phyloP scores from a whole-genome alignment of 2,329 filamentous ascomycete genomes.

The Bisporella sp. region DNA sequence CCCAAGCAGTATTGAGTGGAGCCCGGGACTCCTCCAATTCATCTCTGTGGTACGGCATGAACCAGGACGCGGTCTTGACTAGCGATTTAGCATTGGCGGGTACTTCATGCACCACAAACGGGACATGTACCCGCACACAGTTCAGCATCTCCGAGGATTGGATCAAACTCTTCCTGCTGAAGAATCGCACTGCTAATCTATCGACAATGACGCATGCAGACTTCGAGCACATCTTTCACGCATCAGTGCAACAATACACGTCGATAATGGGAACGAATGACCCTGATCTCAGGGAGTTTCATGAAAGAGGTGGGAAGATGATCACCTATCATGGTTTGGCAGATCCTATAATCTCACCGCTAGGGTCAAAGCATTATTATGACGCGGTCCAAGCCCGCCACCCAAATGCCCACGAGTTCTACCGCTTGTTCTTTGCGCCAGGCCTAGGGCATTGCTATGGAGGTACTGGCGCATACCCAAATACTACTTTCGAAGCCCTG shows the following conservation, averaged over 20 bases:
- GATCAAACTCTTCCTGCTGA: conserved; percentile 28
- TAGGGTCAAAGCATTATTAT: conserved; percentile 17
- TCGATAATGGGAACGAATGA: conserved; percentile 11
- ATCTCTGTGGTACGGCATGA: conserved; percentile 9
- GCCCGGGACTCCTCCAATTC: not conserved
- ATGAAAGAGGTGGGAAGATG: conserved; percentile 10
- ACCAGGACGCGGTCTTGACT: not conserved
- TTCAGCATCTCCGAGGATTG: conserved; percentile 24
- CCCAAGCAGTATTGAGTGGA: conserved; percentile 4
- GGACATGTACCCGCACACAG: conserved; percentile 21
- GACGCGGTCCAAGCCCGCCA: conserved; percentile 10
- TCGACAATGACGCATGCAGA: not conserved
- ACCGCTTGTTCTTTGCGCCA: conserved; percentile 25
- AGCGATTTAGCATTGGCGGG: too few relatives aligned
- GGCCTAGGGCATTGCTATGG: conserved; percentile 27
- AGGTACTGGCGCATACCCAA: conserved; percentile 15
- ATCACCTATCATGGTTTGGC: conserved; percentile 12
- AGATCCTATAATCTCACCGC: conserved; percentile 7
- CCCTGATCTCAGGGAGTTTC: conserved; percentile 11
- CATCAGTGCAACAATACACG: conserved; percentile 4
- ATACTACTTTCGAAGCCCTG: conserved; percentile 19
- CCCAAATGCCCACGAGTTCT: conserved; percentile 11
- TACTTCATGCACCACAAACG: conserved; percentile 2
- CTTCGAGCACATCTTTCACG: not conserved
- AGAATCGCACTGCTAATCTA: conserved; percentile 22